A percentile compares a stretch with the other conserved stretches of the same genome.
Conservation (phyloP, 257 asterid genomes). For the Solanum ossicruentum region DNA sequence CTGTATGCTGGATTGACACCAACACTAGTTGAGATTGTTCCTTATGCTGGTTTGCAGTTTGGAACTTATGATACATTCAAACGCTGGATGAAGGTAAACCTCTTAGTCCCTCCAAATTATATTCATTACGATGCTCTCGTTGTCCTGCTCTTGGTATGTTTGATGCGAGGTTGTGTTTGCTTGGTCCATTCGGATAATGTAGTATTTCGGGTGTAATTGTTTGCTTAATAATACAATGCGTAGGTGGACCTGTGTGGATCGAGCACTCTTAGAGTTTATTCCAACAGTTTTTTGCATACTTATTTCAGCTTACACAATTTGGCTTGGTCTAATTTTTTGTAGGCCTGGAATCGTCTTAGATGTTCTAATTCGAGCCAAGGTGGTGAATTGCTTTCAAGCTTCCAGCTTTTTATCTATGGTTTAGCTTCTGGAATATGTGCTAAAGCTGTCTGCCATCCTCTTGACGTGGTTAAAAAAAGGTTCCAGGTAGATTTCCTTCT, state of each 20-base stretch:
- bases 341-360: slow-evolving; percentile 59
- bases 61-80: slow-evolving; percentile 93
- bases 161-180: background rate
- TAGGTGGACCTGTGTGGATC: background rate
- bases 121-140: background rate
- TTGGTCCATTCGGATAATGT: background rate
- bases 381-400: slow-evolving; percentile 41
- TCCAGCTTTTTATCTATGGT: slow-evolving; percentile 81
- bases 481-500: slow-evolving; percentile 52
- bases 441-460: slow-evolving; percentile 90
- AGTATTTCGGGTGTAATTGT: background rate
- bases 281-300: background rate
- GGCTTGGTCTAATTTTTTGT: background rate
- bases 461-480: slow-evolving; percentile 94
- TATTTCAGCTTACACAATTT: background rate
- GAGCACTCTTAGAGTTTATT: background rate
- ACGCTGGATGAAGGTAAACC: slow-evolving; percentile 68
- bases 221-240: background rate
- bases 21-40: slow-evolving; percentile 69
- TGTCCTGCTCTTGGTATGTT: background rate
- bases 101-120: background rate
- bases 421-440: slow-evolving; percentile 85
- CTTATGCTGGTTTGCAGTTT: slow-evolving; percentile 94
- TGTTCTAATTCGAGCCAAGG: slow-evolving; percentile 15
- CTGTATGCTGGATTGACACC: slow-evolving; percentile 89